Evolutionary conservation across 805 yeast species (phyloP).

Genomic region (Candida boidinii): DNA sequence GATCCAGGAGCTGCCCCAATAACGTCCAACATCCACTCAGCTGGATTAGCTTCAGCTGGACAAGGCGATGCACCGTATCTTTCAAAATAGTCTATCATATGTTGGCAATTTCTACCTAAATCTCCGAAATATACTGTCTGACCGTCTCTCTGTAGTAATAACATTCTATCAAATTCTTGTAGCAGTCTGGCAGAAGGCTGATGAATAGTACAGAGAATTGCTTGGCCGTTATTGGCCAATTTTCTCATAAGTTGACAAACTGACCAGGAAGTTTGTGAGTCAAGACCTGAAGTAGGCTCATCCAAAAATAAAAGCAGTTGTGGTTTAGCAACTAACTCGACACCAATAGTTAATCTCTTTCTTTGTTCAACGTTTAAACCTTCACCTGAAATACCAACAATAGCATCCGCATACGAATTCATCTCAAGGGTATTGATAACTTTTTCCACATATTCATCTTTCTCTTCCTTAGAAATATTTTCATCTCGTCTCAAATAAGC

Average conservation of each 20-base stretch:
- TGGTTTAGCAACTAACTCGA: conserved; percentile 45
- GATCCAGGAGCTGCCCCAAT: conserved; percentile 75
- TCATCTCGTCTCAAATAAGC: conserved; percentile 36
- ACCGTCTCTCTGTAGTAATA: conserved; percentile 61
- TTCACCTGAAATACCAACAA: conserved; percentile 35
- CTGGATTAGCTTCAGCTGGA: conserved; percentile 64
- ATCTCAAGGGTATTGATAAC: conserved; percentile 39
- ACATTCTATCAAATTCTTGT: conserved; percentile 64
- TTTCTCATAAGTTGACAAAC: conserved; percentile 39
- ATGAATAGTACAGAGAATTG: conserved; percentile 61
- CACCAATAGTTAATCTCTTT: conserved; percentile 43
- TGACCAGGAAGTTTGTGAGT: conserved; percentile 50
- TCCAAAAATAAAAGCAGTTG: conserved; percentile 41
- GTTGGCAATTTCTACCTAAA: conserved; percentile 41
- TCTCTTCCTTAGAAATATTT: conserved; percentile 30
- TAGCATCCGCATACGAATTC: conserved; percentile 44
- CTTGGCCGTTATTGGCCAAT: conserved; percentile 40
- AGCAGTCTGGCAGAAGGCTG: conserved; percentile 75
- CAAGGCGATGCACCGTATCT: conserved; percentile 53
- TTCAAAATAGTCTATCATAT: conserved; percentile 58
- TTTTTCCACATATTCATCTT: conserved; percentile 38
- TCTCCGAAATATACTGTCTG: conserved; percentile 66
- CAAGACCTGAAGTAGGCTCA: conserved; percentile 52
- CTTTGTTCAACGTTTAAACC: conserved; percentile 46
- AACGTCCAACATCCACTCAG: conserved; percentile 85